These are phyloP conservation scores for Pythium grandisporangium DNA, from an alignment of 352 stramenopile genomes.

Conservation along the genomic window DNA sequence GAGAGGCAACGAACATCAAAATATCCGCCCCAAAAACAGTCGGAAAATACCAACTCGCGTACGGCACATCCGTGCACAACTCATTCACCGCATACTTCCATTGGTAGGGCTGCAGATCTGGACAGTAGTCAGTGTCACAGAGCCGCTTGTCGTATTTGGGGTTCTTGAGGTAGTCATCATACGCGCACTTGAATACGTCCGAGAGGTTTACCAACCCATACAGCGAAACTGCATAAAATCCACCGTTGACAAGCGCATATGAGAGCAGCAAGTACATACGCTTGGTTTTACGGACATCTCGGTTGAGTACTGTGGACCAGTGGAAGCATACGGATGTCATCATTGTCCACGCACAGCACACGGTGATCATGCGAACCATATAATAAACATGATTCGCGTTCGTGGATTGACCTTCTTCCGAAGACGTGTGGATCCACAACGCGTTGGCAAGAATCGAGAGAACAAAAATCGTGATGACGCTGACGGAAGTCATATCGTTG, in stretches of 20 bases:
- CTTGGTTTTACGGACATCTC: constrained; percentile 44
- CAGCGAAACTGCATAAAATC: constrained; percentile 58
- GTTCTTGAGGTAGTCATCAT: constrained; percentile 85
- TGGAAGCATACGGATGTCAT: constrained; percentile 84
- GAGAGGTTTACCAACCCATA: constrained; percentile 65
- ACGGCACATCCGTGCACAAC: constrained; percentile 56
- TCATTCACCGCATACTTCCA: constrained; percentile 65
- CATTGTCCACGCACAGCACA: constrained; percentile 78
- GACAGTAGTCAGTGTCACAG: constrained; percentile 68
- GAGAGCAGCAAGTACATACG: constrained; percentile 44
- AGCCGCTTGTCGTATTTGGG: constrained; percentile 54
- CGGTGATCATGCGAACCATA: constrained; percentile 50
- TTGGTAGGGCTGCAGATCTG: constrained; percentile 69
- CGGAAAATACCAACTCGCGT: constrained; percentile 55
- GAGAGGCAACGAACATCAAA: constrained; percentile 48
- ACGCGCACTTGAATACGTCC: constrained; percentile 79
- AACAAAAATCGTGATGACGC: constrained; percentile 62
- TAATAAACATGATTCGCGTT: constrained; percentile 68
- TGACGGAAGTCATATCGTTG: constrained; percentile 80
- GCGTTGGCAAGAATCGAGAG: constrained; percentile 66
- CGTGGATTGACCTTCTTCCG: constrained; percentile 25
- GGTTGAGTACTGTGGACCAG: constrained; percentile 67
- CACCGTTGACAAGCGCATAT: constrained; percentile 52
- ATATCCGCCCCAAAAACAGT: constrained; percentile 37
- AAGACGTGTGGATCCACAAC: constrained; percentile 75